Percentiles rank a stretch among this genome's conserved stretches.
phyloP scores from a whole-genome alignment of 257 asterid genomes.

The Galeopsis tetrahit region DNA sequence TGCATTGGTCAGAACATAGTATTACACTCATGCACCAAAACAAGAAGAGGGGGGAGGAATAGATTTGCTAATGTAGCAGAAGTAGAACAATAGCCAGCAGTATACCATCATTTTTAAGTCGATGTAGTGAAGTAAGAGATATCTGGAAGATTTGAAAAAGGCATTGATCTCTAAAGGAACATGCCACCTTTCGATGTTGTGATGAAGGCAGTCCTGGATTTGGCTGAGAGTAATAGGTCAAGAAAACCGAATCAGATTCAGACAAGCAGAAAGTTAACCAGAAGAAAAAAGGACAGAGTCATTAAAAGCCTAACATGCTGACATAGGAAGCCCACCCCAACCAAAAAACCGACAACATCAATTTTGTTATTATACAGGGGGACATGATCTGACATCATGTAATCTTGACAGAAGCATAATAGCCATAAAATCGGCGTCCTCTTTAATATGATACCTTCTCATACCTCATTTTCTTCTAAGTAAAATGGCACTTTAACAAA shows the following conservation, averaged over 20 bases:
- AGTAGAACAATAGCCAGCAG: slow-evolving; percentile 21
- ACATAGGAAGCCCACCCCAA: neutral
- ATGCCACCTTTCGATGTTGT: slow-evolving; percentile 95
- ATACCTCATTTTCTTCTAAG: slow-evolving; percentile 24
- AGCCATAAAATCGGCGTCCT: slow-evolving; percentile 9
- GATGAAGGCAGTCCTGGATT: slow-evolving; percentile 92
- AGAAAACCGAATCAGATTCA: slow-evolving; percentile 36
- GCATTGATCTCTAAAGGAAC: slow-evolving; percentile 86
- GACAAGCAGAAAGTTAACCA: slow-evolving; percentile 27
- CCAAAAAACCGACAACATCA: neutral
- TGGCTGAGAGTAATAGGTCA: slow-evolving; percentile 56
- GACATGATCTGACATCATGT: slow-evolving; percentile 24
- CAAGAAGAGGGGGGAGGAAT: slow-evolving; percentile 4
- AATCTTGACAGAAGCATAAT: slow-evolving; percentile 16
- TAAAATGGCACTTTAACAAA: slow-evolving; percentile 25
- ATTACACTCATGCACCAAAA: slow-evolving; percentile 24
- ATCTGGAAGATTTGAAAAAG: slow-evolving; percentile 92
- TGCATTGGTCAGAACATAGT: slow-evolving; percentile 45
- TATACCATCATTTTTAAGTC: slow-evolving; percentile 88
- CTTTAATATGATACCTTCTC: slow-evolving; percentile 13
- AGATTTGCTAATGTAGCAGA: slow-evolving; percentile 22
- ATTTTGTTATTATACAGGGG: neutral
- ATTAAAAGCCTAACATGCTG: slow-evolving; percentile 26
- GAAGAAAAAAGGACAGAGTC: slow-evolving; percentile 27
- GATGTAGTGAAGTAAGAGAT: slow-evolving; percentile 85